phyloP scores from a whole-genome alignment of 345 rosid species.

The Arabidopsis suecica region DNA sequence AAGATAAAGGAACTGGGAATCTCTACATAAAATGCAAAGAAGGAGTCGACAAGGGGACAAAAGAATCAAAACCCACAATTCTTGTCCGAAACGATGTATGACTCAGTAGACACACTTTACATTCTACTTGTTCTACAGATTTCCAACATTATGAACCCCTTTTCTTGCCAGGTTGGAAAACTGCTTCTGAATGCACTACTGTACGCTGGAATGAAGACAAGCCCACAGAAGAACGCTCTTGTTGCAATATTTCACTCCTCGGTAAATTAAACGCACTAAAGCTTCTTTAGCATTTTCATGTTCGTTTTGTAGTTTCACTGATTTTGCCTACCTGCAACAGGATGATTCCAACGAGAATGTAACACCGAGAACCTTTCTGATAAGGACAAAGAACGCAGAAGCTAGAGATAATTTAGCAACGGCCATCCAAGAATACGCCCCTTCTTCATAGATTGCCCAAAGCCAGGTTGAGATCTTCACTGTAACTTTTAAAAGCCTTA shows the following conservation, averaged over 20 bases:
- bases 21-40: conserved; percentile 89
- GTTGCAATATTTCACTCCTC: conserved; percentile 89
- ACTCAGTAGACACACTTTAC: conserved; percentile 24
- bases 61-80: conserved; percentile 88
- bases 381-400: conserved; percentile 74
- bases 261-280: conserved; percentile 52
- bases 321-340: conserved; percentile 50
- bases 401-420: conserved; percentile 78
- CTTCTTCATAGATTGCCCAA: conserved; percentile 53
- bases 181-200: conserved; percentile 85
- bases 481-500: conserved; percentile 25
- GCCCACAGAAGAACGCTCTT: conserved; percentile 73
- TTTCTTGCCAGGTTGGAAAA: conserved; percentile 71
- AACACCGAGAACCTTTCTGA: conserved; percentile 78
- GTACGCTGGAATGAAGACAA: conserved; percentile 89
- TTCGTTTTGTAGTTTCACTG: conserved; percentile 18
- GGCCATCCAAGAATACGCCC: conserved; percentile 82
- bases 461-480: conserved; percentile 29
- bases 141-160: neutral
- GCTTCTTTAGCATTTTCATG: neutral
- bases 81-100: conserved; percentile 88
- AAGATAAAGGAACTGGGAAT: conserved; percentile 92
- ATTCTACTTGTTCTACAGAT: conserved; percentile 15
- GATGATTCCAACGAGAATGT: conserved; percentile 56
- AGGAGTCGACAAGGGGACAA: conserved; percentile 80